These are phyloP conservation scores for Globisporangium acanthophoron DNA, from an alignment of 352 stramenopile species.

Conservation along the genomic window DNA sequence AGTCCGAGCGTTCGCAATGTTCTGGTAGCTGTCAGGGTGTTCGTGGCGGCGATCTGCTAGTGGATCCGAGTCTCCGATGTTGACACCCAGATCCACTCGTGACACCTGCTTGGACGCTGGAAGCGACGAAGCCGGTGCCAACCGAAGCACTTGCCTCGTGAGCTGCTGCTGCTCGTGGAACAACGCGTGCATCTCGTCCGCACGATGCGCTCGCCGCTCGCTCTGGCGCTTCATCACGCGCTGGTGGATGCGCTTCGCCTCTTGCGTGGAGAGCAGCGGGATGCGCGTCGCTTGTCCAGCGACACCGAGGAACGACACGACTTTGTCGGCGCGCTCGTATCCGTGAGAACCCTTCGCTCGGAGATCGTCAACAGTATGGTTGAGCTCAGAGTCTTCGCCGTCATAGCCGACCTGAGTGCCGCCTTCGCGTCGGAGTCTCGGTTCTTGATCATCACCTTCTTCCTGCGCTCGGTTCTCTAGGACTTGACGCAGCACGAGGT, in stretches of 20 bases:
- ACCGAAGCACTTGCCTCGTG: slow-evolving; percentile 18
- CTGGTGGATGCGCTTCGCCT: slow-evolving; percentile 13
- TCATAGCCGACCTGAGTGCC: not conserved
- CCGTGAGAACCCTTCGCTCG: slow-evolving; percentile 18
- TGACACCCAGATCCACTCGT: slow-evolving; percentile 5
- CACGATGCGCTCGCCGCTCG: slow-evolving; percentile 7
- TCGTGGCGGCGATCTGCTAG: not conserved
- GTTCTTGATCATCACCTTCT: not conserved
- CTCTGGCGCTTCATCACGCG: slow-evolving; percentile 18
- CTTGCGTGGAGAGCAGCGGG: slow-evolving; percentile 15
- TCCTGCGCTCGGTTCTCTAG: not conserved
- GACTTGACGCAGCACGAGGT: slow-evolving; percentile 6
- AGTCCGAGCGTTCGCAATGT: not conserved
- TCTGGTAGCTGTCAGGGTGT: not conserved
- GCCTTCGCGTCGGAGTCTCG: not conserved
- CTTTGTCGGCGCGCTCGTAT: slow-evolving; percentile 12
- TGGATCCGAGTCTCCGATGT: not conserved
- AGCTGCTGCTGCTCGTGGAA: slow-evolving; percentile 23
- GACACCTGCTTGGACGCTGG: not conserved
- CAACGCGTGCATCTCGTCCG: slow-evolving; percentile 18
- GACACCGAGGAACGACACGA: slow-evolving; percentile 19
- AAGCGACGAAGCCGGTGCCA: not conserved
- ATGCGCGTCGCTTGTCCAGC: slow-evolving; percentile 20
- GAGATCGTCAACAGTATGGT: not conserved
- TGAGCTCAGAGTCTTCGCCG: not conserved